These are phyloP conservation scores for Rhodotorula sphaerocarpa DNA, from an alignment of 768 basidiomycete species.

Conservation along the genomic window DNA sequence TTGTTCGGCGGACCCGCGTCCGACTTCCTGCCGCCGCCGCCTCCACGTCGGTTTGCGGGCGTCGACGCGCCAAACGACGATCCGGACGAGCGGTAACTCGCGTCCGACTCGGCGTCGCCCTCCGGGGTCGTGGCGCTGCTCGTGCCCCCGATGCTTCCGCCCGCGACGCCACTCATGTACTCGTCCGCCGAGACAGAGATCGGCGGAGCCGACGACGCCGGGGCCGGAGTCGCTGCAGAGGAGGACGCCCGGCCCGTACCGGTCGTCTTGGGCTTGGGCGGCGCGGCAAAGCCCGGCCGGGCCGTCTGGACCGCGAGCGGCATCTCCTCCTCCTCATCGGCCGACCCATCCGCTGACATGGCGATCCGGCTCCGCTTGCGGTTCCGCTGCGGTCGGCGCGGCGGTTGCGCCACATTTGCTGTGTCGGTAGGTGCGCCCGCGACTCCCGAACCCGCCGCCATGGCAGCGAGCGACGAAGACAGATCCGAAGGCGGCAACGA, in stretches of 20 bases:
- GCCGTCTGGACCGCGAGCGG: neutral
- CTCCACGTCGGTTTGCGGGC: neutral
- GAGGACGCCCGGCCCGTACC: too few relatives aligned
- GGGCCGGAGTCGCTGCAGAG: too few relatives aligned
- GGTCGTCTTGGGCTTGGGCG: too few relatives aligned
- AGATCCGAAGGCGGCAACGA: too few relatives aligned
- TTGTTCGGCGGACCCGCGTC: conserved; percentile 4
- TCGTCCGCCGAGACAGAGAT: too few relatives aligned
- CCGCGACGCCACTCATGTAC: too few relatives aligned
- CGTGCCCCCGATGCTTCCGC: neutral
- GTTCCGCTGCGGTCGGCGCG: conserved; percentile 13
- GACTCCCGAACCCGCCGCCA: too few relatives aligned
- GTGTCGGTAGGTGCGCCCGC: too few relatives aligned
- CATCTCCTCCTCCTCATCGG: conserved; percentile 43
- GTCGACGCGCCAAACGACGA: neutral
- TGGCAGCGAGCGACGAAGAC: too few relatives aligned
- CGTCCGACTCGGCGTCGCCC: conserved; percentile 17
- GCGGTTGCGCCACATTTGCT: too few relatives aligned
- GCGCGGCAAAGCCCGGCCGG: neutral
- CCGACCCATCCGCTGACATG: conserved; percentile 64
- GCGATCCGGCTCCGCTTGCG: conserved; percentile 53
- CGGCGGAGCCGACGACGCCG: too few relatives aligned
- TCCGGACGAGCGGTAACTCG: conserved; percentile 17
- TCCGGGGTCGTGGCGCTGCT: conserved; percentile 35
- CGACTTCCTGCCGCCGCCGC: too few relatives aligned